Conservation (phyloP, 2,329 filamentous ascomycete species). For the Botrytis cinerea region DNA sequence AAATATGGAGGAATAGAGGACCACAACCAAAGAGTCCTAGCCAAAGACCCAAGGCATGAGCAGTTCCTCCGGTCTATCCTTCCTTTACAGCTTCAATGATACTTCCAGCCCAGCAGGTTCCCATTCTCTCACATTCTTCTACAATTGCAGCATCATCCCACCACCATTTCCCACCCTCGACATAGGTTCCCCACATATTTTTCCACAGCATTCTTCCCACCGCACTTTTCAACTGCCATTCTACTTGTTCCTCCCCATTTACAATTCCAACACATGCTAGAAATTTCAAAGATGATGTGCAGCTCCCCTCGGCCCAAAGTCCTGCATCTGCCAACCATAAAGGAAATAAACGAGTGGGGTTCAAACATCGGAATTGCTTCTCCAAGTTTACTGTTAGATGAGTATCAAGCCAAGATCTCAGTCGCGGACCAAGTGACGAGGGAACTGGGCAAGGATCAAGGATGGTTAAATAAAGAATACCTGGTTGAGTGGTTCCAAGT, state of each 20-base stretch:
- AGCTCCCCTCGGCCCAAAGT: conserved; percentile 47
- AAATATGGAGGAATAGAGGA: neutral
- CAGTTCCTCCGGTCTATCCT: neutral
- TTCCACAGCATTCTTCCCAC: conserved; percentile 61
- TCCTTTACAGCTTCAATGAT: conserved; percentile 57
- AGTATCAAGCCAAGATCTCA: conserved; percentile 63
- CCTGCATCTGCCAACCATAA: conserved; percentile 59
- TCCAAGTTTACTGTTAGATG: conserved; percentile 62
- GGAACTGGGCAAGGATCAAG: conserved; percentile 63
- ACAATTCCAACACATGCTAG: conserved; percentile 29
- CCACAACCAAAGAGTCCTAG: neutral
- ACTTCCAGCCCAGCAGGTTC: conserved; percentile 61
- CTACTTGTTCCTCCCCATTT: conserved; percentile 38
- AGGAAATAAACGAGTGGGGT: conserved; percentile 59
- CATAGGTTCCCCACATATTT: conserved; percentile 56
- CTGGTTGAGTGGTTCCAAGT: conserved; percentile 35
- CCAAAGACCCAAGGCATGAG: neutral
- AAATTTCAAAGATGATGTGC: conserved; percentile 34
- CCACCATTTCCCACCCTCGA: conserved; percentile 54
- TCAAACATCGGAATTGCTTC: conserved; percentile 58
- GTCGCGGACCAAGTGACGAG: conserved; percentile 55
- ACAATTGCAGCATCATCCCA: conserved; percentile 60
- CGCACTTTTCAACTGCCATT: conserved; percentile 51
- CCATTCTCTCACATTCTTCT: conserved; percentile 55
- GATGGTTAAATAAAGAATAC: conserved; percentile 59